Conservation (phyloP, 352 stramenopile genomes). For the Globisporangium nagaii region DNA sequence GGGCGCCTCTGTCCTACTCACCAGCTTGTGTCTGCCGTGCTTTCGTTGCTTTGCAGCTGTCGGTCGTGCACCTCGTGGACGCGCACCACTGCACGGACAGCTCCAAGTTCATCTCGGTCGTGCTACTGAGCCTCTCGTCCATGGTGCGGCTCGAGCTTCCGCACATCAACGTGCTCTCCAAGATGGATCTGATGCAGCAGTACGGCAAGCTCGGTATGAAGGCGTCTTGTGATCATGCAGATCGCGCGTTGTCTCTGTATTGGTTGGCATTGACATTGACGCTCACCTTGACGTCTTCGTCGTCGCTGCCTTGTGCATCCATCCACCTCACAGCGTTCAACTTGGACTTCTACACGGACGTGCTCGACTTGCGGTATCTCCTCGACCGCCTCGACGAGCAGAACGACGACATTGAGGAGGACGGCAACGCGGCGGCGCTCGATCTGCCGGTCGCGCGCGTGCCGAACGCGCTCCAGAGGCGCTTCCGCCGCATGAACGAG, state of each 20-base stretch:
- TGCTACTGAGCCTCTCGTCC: conserved; percentile 94
- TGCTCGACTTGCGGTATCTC: conserved; percentile 78
- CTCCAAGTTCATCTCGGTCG: conserved; percentile 97
- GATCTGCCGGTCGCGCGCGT: conserved; percentile 22
- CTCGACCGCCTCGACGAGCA: conserved; percentile 75
- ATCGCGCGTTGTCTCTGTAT: too few species aligned
- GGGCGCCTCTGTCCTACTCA: background rate
- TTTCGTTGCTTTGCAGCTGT: conserved; percentile 38
- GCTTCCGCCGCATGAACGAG: conserved; percentile 82
- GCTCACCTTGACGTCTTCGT: too few species aligned
- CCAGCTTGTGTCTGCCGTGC: background rate
- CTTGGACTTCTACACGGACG: conserved; percentile 86
- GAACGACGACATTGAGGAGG: conserved; percentile 41
- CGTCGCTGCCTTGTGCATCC: too few species aligned
- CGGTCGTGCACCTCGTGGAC: conserved; percentile 95
- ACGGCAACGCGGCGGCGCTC: conserved; percentile 20
- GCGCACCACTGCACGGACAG: conserved; percentile 91
- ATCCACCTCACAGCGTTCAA: conserved; percentile 70
- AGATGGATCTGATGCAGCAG: conserved; percentile 97
- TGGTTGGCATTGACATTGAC: too few species aligned
- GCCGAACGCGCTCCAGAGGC: conserved; percentile 31
- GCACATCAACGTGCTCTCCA: conserved; percentile 98
- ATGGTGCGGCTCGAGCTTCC: conserved; percentile 98
- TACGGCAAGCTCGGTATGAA: conserved; percentile 75
- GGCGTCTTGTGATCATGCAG: too few species aligned